Percentiles rank a stretch among this genome's conserved stretches.
Conservation (phyloP, 2,329 filamentous ascomycete genomes). For the Trichoderma semiorbis region DNA sequence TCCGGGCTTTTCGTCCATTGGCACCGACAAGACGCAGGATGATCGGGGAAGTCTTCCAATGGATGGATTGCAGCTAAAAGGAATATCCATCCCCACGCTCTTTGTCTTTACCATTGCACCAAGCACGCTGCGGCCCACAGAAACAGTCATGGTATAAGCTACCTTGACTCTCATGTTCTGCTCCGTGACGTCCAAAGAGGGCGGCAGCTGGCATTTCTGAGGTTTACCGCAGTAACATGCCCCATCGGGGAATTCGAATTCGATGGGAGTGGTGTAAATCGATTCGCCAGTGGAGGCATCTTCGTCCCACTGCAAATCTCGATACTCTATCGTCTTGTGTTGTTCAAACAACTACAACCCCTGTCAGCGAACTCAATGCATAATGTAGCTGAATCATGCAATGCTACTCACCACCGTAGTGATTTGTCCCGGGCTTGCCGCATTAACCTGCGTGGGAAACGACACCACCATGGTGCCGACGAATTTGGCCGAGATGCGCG, state of each 20-base stretch:
- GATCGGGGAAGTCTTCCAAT: neutral
- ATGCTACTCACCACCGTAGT: neutral
- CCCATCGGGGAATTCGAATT: neutral
- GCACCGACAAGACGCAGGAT: neutral
- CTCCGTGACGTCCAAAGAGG: neutral
- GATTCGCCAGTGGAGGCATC: neutral
- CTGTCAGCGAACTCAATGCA: neutral
- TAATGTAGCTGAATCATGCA: neutral
- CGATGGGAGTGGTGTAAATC: constrained; percentile 1
- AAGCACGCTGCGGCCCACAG: neutral
- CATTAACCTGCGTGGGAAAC: constrained; percentile 9
- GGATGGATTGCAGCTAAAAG: neutral
- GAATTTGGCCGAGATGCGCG: constrained; percentile 10
- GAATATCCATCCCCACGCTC: neutral
- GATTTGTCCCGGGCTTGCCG: neutral
- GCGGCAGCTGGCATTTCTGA: constrained; percentile 1
- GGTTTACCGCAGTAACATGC: neutral
- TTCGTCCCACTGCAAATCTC: neutral
- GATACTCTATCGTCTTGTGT: neutral
- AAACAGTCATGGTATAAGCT: neutral
- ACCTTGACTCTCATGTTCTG: neutral
- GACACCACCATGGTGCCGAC: neutral
- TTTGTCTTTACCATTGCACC: constrained; percentile 5
- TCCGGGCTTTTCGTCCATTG: neutral
- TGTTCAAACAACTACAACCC: neutral